Percentiles rank a stretch among this genome's conserved stretches.
These are phyloP conservation scores for Zopfia rhizophila DNA, from an alignment of 2,329 filamentous ascomycete genomes.

Conservation along the genomic window DNA sequence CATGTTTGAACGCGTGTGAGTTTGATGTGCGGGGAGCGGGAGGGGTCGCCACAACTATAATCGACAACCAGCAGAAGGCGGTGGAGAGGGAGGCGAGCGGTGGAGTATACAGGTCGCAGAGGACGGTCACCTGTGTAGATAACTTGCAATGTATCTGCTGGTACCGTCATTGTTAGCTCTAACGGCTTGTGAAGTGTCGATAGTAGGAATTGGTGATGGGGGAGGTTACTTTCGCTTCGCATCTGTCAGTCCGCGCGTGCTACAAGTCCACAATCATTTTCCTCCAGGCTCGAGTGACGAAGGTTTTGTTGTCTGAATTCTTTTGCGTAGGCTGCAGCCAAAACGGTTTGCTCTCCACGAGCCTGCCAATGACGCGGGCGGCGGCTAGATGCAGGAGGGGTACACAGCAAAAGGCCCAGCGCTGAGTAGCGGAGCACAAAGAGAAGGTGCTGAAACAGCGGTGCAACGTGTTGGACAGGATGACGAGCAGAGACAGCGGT, in stretches of 20 bases:
- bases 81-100: constrained; percentile 16
- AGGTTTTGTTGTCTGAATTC: constrained; percentile 29
- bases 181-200: constrained; percentile 26
- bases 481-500: background rate
- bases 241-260: constrained; percentile 33
- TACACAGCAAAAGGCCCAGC: constrained; percentile 31
- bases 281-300: constrained; percentile 23
- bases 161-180: constrained; percentile 46
- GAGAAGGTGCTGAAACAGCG: constrained; percentile 31
- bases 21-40: constrained; percentile 26
- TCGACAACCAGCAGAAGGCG: constrained; percentile 17
- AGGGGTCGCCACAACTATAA: constrained; percentile 11
- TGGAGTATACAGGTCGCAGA: too few species aligned
- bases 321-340: constrained; percentile 30
- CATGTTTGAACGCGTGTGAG: constrained; percentile 63
- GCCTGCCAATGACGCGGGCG: constrained; percentile 39
- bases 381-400: constrained; percentile 35
- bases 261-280: constrained; percentile 48
- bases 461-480: constrained; percentile 35
- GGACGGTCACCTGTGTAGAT: constrained; percentile 31
- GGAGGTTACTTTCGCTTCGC: constrained; percentile 43
- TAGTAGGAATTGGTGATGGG: constrained; percentile 32
- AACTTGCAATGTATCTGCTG: constrained; percentile 42
- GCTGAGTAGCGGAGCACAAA: constrained; percentile 30
- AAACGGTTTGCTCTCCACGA: constrained; percentile 40